Evolutionary conservation across 805 yeast species (phyloP).

Genomic region (Spencermartinsiella europaea): DNA sequence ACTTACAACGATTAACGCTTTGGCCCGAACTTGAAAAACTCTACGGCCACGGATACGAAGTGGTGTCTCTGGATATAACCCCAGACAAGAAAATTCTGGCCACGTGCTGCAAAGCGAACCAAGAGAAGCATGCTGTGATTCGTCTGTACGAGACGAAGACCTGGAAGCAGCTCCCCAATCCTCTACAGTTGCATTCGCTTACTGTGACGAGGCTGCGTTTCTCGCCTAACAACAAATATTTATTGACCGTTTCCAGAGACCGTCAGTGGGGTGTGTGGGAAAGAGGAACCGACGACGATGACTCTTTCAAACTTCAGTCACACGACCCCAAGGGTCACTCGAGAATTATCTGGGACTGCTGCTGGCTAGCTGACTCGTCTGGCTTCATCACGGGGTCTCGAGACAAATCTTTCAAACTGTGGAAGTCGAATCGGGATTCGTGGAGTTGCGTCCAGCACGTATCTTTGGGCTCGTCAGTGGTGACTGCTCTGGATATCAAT

Average conservation of each 20-base stretch:
- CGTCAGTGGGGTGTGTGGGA: constrained; percentile 78
- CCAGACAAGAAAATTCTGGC: constrained; percentile 64
- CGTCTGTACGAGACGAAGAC: constrained; percentile 60
- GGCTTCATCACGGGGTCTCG: constrained; percentile 78
- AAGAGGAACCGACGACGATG: constrained; percentile 30
- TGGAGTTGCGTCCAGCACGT: constrained; percentile 36
- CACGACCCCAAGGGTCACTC: constrained; percentile 71
- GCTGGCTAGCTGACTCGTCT: constrained; percentile 60
- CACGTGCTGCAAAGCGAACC: constrained; percentile 87
- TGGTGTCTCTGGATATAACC: constrained; percentile 69
- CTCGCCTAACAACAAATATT: constrained; percentile 57
- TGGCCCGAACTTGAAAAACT: constrained; percentile 95
- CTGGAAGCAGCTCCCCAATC: constrained; percentile 58
- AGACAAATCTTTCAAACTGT: constrained; percentile 71
- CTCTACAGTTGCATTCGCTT: constrained; percentile 64
- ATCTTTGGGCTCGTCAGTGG: constrained; percentile 47
- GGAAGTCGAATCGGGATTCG: constrained; percentile 42
- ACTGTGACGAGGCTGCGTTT: constrained; percentile 82
- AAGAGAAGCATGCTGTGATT: constrained; percentile 76
- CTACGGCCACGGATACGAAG: constrained; percentile 97
- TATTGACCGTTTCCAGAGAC: constrained; percentile 83
- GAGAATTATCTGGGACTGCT: constrained; percentile 92
- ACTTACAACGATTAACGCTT: constrained; percentile 81
- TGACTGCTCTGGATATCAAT: constrained; percentile 58
- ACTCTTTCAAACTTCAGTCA: constrained; percentile 35